Base-by-base conservation (phyloP, 2,329 filamentous ascomycete species). In the Rachicladosporium sp. region DNA sequence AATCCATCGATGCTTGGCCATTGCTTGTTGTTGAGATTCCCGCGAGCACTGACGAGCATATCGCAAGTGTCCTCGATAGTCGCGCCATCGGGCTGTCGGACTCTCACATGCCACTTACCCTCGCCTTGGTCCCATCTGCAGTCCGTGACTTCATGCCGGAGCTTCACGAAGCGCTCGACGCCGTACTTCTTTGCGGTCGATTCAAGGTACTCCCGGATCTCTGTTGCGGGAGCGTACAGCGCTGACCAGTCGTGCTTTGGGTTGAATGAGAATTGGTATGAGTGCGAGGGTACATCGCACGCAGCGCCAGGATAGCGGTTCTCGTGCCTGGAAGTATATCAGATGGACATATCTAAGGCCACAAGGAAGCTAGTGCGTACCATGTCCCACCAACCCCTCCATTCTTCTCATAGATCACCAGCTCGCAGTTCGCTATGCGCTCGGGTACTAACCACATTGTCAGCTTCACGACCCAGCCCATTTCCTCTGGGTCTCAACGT, bases 181-280 rank as follows among this genome's bases (percentile, higher is more conserved):
- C 88, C 88, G 56, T 91, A 94, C 62, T 82, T 87, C 68, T 82
- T 85, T 10, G 80, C 80, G 0, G 91, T 91, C 37, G 84, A 93
- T 70, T 95, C 89, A 41, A 98, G 65, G 61, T 98, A 98, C 63
- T 94, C 86, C 58, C 94, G 98, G 1, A 98, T 88, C 69, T 98
- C 91, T 60, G 87, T 86, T 52, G 41, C 63, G 53, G 63, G 61
- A 0, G 62, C 59, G 35, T 66, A 66, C 6, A 65, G 48, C 1
- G 56, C 52, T 1, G 57, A 61, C 63, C 63, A 66, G 31, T 60
- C 52, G 4, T 47, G 57, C 34, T 64, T 65, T 1, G 62, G 62
- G 37, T 62, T 62, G 44, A 66, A 66, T 1, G 60, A 59, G 43
- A 59, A 66, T 47, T 65, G 62, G 40, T 65, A 66, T 0, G 61